phyloP scores from a whole-genome alignment of 306 rosid species.

The Hippophae rhamnoides region DNA sequence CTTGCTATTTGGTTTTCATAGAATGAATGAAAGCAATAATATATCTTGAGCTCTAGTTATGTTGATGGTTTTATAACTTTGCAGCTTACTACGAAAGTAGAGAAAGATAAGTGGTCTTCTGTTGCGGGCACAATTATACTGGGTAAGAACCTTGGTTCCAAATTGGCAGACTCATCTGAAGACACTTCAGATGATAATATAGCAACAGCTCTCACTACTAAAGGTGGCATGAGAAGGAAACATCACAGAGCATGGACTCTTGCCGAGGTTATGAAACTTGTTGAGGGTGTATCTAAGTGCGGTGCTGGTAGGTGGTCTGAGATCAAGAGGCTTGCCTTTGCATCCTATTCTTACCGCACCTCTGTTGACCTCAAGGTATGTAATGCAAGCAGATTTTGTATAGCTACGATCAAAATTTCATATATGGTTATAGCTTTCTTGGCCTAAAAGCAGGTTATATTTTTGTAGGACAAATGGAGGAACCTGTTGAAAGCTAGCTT shows the following conservation, averaged over 20 bases:
- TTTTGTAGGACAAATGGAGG: slow-evolving; percentile 95
- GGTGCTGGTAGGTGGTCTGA: slow-evolving; percentile 99
- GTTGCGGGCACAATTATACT: slow-evolving; percentile 24
- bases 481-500: slow-evolving; percentile 89
- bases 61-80: slow-evolving; percentile 8
- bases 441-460: slow-evolving; percentile 17
- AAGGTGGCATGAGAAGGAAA: slow-evolving; percentile 90
- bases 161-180: slow-evolving; percentile 34
- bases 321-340: slow-evolving; percentile 78
- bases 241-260: slow-evolving; percentile 98
- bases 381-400: slow-evolving; percentile 6
- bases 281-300: slow-evolving; percentile 82
- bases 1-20: slow-evolving; percentile 7
- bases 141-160: slow-evolving; percentile 32
- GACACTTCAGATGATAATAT: slow-evolving; percentile 40
- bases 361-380: slow-evolving; percentile 94
- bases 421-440: background rate
- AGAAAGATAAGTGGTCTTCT: slow-evolving; percentile 32
- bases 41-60: background rate
- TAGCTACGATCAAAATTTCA: background rate
- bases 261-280: slow-evolving; percentile 72
- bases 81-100: slow-evolving; percentile 44
- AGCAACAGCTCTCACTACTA: slow-evolving; percentile 49
- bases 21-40: background rate
- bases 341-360: slow-evolving; percentile 80